A percentile compares a stretch with the other conserved stretches of the same genome.
These are phyloP conservation scores for Ceratocystis ficicola DNA, from an alignment of 2,329 filamentous ascomycete genomes.

Conservation along the genomic window DNA sequence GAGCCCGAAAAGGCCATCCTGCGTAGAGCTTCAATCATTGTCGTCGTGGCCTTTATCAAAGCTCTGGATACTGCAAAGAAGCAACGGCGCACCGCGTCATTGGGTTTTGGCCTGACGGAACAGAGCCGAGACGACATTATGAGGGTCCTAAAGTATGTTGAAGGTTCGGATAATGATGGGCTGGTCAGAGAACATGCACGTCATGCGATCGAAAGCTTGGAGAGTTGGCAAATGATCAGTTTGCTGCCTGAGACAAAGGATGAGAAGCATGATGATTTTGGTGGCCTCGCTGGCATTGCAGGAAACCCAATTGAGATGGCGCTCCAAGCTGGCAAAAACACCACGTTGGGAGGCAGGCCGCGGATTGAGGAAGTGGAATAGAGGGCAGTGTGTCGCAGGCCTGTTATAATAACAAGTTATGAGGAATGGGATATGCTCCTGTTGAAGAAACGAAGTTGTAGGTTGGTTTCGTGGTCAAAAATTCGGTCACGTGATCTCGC, in stretches of 20 bases:
- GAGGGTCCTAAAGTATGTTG: conserved; percentile 51
- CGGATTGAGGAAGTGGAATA: conserved; percentile 52
- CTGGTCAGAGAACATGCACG: conserved; percentile 54
- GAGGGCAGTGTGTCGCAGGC: conserved; percentile 23
- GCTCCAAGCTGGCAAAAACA: conserved; percentile 18
- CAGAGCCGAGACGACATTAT: conserved; percentile 49
- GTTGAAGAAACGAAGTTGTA: neutral
- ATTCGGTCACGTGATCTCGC: neutral
- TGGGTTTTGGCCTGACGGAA: conserved; percentile 44
- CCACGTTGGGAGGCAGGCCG: conserved; percentile 26
- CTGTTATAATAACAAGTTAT: neutral
- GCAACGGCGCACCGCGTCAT: conserved; percentile 29
- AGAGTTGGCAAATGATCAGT: conserved; percentile 46
- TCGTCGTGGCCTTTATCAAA: conserved; percentile 49
- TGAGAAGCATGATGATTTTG: conserved; percentile 31
- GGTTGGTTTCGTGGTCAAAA: neutral
- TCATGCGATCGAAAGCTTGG: conserved; percentile 54
- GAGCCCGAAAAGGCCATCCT: conserved; percentile 51
- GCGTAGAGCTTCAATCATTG: conserved; percentile 52
- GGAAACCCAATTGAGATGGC: conserved; percentile 24
- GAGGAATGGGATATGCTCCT: neutral
- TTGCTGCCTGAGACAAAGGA: conserved; percentile 32
- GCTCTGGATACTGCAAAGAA: conserved; percentile 45
- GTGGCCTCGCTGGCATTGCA: conserved; percentile 25
- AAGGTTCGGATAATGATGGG: conserved; percentile 53